Evolutionary conservation across 2,329 filamentous ascomycete genomes (phyloP).

Genomic region (Cylindrodendrum hubeiense): DNA sequence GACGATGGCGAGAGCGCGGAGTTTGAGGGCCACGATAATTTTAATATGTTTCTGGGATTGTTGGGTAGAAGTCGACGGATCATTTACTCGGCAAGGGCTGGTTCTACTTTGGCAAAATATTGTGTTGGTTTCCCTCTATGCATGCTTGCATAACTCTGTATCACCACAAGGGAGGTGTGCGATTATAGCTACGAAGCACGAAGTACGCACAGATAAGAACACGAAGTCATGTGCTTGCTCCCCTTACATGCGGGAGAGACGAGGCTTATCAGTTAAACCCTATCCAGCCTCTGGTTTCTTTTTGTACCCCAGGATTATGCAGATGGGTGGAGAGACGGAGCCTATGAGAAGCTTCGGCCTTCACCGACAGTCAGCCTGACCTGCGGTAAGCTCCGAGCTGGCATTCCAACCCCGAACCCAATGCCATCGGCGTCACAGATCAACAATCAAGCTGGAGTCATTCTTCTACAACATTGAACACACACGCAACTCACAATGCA

Average conservation of each 20-base stretch:
- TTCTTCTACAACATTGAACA: neutral
- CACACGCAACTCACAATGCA: neutral
- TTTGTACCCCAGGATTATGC: conserved; percentile 3
- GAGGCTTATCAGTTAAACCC: neutral
- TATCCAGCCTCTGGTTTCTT: neutral
- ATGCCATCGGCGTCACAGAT: neutral
- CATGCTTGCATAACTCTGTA: neutral
- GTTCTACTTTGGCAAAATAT: no score
- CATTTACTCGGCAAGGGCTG: no score
- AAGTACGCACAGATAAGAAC: no score
- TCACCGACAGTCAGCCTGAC: neutral
- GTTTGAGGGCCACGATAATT: no score
- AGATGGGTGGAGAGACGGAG: neutral
- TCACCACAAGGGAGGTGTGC: neutral
- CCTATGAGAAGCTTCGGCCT: neutral
- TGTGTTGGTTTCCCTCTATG: neutral
- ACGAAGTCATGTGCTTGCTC: neutral
- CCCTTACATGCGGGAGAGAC: neutral
- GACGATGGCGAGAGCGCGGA: neutral
- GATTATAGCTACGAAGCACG: neutral
- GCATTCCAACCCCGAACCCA: neutral
- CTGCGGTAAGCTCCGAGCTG: neutral
- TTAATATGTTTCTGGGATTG: no score
- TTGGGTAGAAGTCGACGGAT: no score
- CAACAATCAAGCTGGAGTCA: neutral